Conservation (phyloP, 768 basidiomycete species). For the Pleurotus ostreatus region DNA sequence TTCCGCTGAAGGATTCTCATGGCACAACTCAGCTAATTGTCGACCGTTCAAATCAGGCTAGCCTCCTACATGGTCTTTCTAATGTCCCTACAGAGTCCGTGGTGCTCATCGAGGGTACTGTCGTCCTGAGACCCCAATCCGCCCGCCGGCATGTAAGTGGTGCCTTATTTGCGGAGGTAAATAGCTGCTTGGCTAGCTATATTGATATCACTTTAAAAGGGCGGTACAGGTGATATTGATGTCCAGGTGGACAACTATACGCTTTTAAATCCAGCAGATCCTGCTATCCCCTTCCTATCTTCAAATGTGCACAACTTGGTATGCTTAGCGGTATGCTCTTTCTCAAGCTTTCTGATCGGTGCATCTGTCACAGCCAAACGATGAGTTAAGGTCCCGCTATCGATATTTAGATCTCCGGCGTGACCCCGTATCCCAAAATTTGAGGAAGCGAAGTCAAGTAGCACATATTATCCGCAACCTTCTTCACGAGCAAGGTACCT, state of each 20-base stretch:
- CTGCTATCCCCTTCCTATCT: slow-evolving; percentile 78
- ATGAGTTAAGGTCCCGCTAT: slow-evolving; percentile 80
- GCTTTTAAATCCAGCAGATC: slow-evolving; percentile 75
- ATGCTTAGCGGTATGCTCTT: slow-evolving; percentile 25
- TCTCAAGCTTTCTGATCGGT: slow-evolving; percentile 9
- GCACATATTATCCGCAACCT: slow-evolving; percentile 70
- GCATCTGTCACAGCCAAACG: slow-evolving; percentile 37
- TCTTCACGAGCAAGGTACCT: slow-evolving; percentile 67
- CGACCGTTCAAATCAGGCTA: slow-evolving; percentile 34
- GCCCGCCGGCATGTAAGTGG: slow-evolving; percentile 58
- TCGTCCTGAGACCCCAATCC: slow-evolving; percentile 58
- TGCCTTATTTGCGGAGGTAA: slow-evolving; percentile 2
- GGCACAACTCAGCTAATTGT: slow-evolving; percentile 79
- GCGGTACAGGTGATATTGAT: slow-evolving; percentile 73
- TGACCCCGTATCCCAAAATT: slow-evolving; percentile 65
- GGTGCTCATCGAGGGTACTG: slow-evolving; percentile 70
- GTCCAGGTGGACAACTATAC: slow-evolving; percentile 66
- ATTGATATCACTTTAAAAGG: slow-evolving; percentile 31
- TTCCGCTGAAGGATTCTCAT: slow-evolving; percentile 75
- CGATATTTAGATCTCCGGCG: slow-evolving; percentile 90
- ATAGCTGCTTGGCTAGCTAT: not conserved
- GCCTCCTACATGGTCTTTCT: slow-evolving; percentile 42
- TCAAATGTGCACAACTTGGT: slow-evolving; percentile 75
- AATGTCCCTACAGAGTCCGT: slow-evolving; percentile 73
- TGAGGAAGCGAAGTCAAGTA: slow-evolving; percentile 80